These are phyloP conservation scores for Penicillium roqueforti DNA, from an alignment of 495 filamentous ascomycete genomes.

Conservation along the genomic window DNA sequence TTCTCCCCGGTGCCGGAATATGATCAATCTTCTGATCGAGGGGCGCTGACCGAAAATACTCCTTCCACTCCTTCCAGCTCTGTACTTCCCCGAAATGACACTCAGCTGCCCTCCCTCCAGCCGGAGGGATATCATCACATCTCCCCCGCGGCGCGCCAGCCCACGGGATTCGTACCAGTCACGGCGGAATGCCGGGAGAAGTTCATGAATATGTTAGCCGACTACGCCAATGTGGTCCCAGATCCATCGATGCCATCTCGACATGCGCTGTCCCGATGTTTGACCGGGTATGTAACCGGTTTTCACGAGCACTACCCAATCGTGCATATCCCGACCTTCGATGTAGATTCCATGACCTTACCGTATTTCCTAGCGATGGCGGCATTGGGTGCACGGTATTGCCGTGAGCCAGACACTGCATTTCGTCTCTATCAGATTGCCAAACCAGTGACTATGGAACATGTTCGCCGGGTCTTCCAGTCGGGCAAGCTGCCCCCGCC, in stretches of 20 bases:
- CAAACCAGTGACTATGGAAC: constrained; percentile 37
- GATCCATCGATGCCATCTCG: constrained; percentile 45
- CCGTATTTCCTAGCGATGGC: constrained; percentile 62
- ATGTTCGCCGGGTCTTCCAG: constrained; percentile 33
- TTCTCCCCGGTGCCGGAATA: constrained; percentile 32
- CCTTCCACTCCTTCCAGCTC: constrained; percentile 33
- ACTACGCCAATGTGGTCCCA: constrained; percentile 37
- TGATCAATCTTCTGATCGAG: constrained; percentile 23
- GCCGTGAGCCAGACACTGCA: constrained; percentile 40
- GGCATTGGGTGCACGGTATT: constrained; percentile 63
- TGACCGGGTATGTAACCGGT: constrained; percentile 63
- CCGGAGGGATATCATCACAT: constrained; percentile 34
- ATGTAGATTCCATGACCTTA: constrained; percentile 48
- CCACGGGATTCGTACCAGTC: constrained; percentile 31
- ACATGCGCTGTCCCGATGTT: constrained; percentile 59
- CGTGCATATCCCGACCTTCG: constrained; percentile 61
- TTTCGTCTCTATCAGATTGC: constrained; percentile 47
- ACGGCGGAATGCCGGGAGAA: constrained; percentile 37
- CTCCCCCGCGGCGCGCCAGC: constrained; percentile 27
- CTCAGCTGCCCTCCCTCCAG: constrained; percentile 39
- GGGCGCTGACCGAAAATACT: constrained; percentile 10
- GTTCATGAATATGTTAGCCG: constrained; percentile 20
- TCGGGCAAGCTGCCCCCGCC: constrained; percentile 19
- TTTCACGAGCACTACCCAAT: constrained; percentile 68
- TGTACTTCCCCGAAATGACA: constrained; percentile 36